phyloP scores from a whole-genome alignment of 2,329 filamentous ascomycete genomes.

The Metarhizium rileyi region DNA sequence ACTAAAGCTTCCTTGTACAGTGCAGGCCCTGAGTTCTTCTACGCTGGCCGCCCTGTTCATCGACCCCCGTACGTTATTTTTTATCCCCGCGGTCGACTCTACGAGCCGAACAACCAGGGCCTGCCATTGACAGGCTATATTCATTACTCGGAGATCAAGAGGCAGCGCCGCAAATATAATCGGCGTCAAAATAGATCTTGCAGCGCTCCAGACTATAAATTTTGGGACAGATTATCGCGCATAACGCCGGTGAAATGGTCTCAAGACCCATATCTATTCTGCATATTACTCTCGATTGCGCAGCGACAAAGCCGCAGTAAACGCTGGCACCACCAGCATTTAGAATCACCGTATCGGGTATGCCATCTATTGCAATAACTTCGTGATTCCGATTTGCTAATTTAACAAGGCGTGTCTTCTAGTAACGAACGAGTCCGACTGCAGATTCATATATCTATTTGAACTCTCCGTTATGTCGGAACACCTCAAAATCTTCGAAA shows the following conservation, averaged over 20 bases:
- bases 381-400: not conserved
- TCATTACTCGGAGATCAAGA: not conserved
- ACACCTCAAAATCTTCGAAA: not conserved
- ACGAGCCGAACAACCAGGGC: not conserved
- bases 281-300: not conserved
- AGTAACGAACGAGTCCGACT: not conserved
- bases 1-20: not conserved
- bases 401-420: not conserved
- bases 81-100: not conserved
- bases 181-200: not conserved
- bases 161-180: not conserved
- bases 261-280: not conserved
- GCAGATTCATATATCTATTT: not conserved
- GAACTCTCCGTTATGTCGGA: not conserved
- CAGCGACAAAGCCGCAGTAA: not conserved
- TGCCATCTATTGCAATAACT: not conserved
- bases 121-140: not conserved
- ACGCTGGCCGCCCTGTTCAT: not conserved
- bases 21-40: not conserved
- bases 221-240: not conserved
- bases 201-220: not conserved
- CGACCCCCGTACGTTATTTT: not conserved
- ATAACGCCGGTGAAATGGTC: not conserved
- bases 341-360: not conserved
- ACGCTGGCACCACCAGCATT: not conserved